Percentiles rank a stretch among this genome's conserved stretches.
These are phyloP conservation scores for Gymnopus androsaceus DNA, from an alignment of 1,284 basidiomycete species.

Conservation along the genomic window DNA sequence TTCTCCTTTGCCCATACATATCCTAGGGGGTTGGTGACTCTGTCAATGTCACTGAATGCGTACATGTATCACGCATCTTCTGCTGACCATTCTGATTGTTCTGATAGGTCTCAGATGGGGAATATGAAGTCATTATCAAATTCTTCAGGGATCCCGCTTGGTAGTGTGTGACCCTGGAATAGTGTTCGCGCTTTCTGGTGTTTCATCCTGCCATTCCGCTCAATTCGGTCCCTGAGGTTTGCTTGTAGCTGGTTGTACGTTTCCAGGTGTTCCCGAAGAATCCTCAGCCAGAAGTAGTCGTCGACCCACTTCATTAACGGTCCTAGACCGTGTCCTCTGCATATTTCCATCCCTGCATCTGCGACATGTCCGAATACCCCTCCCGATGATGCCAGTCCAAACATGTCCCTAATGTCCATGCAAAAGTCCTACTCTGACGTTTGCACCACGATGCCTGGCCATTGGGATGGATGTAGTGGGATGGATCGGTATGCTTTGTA, in stretches of 20 bases:
- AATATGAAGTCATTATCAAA: constrained; percentile 32
- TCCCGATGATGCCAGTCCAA: too few relatives aligned
- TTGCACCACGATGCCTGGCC: too few relatives aligned
- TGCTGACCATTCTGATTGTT: neutral
- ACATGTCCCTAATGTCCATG: too few relatives aligned
- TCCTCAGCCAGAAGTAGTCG: constrained; percentile 38
- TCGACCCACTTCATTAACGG: constrained; percentile 44
- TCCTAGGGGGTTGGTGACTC: constrained; percentile 27
- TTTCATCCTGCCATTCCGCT: constrained; percentile 15
- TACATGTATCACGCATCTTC: constrained; percentile 27
- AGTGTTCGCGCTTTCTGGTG: constrained; percentile 32
- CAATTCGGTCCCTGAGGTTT: constrained; percentile 17
- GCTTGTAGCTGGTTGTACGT: constrained; percentile 25
- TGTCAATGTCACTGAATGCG: constrained; percentile 29
- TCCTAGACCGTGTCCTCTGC: constrained; percentile 29
- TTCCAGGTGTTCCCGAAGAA: constrained; percentile 24
- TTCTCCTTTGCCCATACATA: constrained; percentile 36
- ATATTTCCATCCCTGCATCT: constrained; percentile 34
- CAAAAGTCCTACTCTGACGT: too few relatives aligned
- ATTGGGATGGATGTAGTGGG: too few relatives aligned
- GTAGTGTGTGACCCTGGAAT: constrained; percentile 27
- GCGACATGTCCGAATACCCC: neutral
- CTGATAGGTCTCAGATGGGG: neutral
- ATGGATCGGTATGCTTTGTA: too few relatives aligned
- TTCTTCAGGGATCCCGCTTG: constrained; percentile 27